Conservation (phyloP, 1,139 yeast genomes). For the Yamadazyma buinensis region DNA sequence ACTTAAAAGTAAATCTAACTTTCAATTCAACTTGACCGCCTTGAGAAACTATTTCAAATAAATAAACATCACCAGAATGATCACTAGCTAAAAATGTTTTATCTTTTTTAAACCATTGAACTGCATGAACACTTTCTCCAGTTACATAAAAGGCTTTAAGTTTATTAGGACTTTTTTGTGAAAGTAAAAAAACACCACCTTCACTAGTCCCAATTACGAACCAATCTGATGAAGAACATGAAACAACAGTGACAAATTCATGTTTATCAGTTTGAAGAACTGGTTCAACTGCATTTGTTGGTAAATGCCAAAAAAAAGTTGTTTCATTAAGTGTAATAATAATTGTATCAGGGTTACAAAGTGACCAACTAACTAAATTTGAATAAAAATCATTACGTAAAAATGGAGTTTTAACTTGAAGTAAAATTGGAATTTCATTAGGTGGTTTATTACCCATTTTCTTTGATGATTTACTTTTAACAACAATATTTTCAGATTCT, state of each 20-base stretch:
- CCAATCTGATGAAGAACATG: conserved; percentile 44
- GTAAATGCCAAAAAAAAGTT: conserved; percentile 66
- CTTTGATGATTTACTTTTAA: not conserved
- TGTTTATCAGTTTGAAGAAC: conserved; percentile 17
- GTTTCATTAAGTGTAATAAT: conserved; percentile 67
- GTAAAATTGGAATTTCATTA: not conserved
- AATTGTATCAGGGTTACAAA: conserved; percentile 40
- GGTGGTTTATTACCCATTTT: not conserved
- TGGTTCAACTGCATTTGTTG: conserved; percentile 36
- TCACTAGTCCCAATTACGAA: conserved; percentile 51
- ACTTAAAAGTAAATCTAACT: conserved; percentile 29
- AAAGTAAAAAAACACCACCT: conserved; percentile 24
- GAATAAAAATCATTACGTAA: conserved; percentile 79
- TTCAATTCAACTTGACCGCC: conserved; percentile 7
- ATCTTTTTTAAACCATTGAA: conserved; percentile 56
- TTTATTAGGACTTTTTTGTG: conserved; percentile 14
- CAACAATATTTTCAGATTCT: not conserved
- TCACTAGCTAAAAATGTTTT: conserved; percentile 59
- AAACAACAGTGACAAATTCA: conserved; percentile 54
- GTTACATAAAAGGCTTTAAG: conserved; percentile 1
- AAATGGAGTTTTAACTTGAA: conserved; percentile 65
- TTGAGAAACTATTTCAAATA: conserved; percentile 21
- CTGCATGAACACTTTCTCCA: conserved; percentile 50
- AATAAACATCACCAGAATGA: conserved; percentile 58
- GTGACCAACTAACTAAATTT: conserved; percentile 77